Conservation (phyloP, 192 early-diverging fungal species). For the Coemansia sp. region DNA sequence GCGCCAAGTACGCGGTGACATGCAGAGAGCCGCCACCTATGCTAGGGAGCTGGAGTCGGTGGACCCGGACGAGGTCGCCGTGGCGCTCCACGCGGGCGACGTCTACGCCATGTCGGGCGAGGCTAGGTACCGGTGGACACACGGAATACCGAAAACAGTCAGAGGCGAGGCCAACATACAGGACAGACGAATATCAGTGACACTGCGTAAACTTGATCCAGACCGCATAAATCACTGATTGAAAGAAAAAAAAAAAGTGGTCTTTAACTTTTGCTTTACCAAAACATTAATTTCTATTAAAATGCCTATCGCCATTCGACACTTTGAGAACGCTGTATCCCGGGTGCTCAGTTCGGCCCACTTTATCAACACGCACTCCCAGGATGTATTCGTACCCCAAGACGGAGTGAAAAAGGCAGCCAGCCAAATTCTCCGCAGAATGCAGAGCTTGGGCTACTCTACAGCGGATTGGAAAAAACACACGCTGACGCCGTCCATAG, state of each 20-base stretch:
- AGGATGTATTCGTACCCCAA: slow-evolving; percentile 61
- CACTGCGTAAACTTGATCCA: slow-evolving; percentile 26
- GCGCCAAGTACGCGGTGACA: background rate
- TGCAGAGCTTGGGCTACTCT: slow-evolving; percentile 62
- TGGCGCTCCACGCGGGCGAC: slow-evolving; percentile 45
- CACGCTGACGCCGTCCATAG: slow-evolving; percentile 61
- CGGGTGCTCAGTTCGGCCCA: slow-evolving; percentile 41
- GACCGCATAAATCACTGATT: background rate
- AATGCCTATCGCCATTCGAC: slow-evolving; percentile 21
- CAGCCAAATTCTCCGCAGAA: slow-evolving; percentile 57
- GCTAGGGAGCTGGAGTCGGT: background rate
- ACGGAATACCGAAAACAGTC: slow-evolving; percentile 45
- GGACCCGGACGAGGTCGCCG: background rate
- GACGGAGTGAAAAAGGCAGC: slow-evolving; percentile 56
- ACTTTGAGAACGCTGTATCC: background rate
- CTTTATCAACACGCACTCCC: slow-evolving; percentile 53
- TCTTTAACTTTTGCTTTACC: too few species aligned
- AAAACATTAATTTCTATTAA: background rate
- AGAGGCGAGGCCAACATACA: slow-evolving; percentile 14
- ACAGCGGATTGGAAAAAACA: slow-evolving; percentile 64
- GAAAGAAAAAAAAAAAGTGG: background rate
- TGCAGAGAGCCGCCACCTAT: slow-evolving; percentile 10
- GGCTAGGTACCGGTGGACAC: slow-evolving; percentile 56
- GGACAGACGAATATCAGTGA: slow-evolving; percentile 31
- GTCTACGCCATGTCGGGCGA: slow-evolving; percentile 51